Base-by-base conservation (phyloP, 1,139 yeast species). In the Debaryomyces nepalensis region DNA sequence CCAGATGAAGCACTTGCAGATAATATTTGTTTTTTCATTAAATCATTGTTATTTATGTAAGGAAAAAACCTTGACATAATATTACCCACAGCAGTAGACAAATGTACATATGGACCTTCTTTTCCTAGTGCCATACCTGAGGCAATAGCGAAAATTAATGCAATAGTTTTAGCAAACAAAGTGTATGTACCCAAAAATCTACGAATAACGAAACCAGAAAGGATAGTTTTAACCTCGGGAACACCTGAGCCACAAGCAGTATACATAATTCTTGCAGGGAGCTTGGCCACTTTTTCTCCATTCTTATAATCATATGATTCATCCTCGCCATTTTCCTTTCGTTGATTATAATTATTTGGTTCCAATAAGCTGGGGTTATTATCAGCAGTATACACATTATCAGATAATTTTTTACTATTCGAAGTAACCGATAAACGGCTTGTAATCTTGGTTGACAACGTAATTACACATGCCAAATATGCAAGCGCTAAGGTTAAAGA, bases 51-150 rank as follows among this genome's bases (percentile, higher is more conserved):
- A 44, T 73, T 60, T 44, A 77, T 77, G 50, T 69, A 74, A 2
- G 74, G 68, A 52, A 81, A 81, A 26, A 75, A 54, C 35, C 87
- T 66, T 33, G 82, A 68, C 5, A 76, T 58, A 29, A 82, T 71
- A 54, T 82, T 82, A 1, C 87, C 88, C 10, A 81, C 82, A 51
- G 84, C 79, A 1, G 87, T 76, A 0, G 89, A 86, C 44, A 82
- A 70, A 58, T 83, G 89, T 23, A 83, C 89, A 57, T 79, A 82
- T 0, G 89, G 89, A 2, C 87, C 89, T 51, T 83, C 89, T 61
- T 84, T 84, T 0, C 89, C 89, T 14, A 83, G 65, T 11, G 82
- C 67, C 66, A 82, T 65, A 0, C 88, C 88, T 0, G 87, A 80
- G 0, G 87, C 84, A 41, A 83, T 81, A 2, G 86, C 82, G 27